phyloP scores from a whole-genome alignment of 768 basidiomycete species.

The Astraeus odoratus region DNA sequence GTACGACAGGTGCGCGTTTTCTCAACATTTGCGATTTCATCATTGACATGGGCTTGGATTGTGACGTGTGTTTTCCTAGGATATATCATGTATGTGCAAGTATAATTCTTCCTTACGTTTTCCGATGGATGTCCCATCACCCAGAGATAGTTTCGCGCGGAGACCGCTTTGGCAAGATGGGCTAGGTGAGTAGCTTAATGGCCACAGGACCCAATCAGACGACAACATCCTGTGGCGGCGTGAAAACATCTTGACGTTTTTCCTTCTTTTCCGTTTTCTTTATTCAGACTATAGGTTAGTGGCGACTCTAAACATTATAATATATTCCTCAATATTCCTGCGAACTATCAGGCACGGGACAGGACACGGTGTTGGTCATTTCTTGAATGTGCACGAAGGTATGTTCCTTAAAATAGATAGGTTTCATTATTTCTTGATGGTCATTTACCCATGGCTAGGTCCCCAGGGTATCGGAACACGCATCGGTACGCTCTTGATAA shows the following conservation, averaged over 20 bases:
- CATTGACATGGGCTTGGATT: not conserved
- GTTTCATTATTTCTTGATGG: slow-evolving; percentile 1
- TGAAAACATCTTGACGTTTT: not conserved
- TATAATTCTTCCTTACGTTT: not conserved
- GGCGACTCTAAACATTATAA: not conserved
- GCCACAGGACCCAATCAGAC: not conserved
- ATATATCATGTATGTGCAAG: slow-evolving; percentile 42
- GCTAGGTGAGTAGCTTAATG: slow-evolving; percentile 45
- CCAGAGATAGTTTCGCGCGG: slow-evolving; percentile 76
- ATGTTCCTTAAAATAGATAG: not conserved
- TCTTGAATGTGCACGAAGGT: slow-evolving; percentile 89
- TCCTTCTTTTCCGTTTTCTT: not conserved
- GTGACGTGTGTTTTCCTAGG: slow-evolving; percentile 27
- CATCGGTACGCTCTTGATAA: slow-evolving; percentile 28
- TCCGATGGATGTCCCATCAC: not conserved
- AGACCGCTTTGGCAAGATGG: slow-evolving; percentile 82
- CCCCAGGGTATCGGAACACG: slow-evolving; percentile 48
- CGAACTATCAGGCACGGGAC: slow-evolving; percentile 66
- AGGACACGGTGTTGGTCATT: slow-evolving; percentile 92
- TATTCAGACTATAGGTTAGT: slow-evolving; percentile 50
- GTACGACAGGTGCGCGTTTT: slow-evolving; percentile 56
- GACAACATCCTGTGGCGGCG: not conserved
- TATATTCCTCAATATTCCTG: slow-evolving; percentile 2
- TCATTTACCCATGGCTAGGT: slow-evolving; percentile 28
- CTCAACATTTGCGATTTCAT: not conserved